Evolutionary conservation across 768 basidiomycete species (phyloP).

Genomic region (Suillus hirtellus): DNA sequence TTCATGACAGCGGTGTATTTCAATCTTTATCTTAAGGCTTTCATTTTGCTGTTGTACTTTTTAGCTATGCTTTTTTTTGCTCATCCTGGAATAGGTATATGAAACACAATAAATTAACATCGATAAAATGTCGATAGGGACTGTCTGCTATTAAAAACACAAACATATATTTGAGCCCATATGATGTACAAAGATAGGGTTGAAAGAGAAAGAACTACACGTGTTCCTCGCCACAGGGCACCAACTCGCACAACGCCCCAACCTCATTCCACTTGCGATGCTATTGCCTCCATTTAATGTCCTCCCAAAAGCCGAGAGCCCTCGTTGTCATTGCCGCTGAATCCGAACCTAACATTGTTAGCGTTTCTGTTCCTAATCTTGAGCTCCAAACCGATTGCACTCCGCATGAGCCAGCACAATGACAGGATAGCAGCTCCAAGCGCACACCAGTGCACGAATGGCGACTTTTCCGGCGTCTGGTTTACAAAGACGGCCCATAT

Average conservation of each 20-base stretch:
- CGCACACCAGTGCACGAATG: conserved; percentile 68
- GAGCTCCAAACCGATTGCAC: conserved; percentile 41
- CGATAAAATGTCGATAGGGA: neutral
- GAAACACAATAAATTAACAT: conserved; percentile 1
- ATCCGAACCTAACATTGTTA: conserved; percentile 25
- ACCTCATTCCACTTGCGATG: neutral
- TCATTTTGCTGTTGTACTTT: conserved; percentile 10
- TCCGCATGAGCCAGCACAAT: conserved; percentile 63
- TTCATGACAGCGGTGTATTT: neutral
- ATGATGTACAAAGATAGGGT: neutral
- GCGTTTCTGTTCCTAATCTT: conserved; percentile 35
- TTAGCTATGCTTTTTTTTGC: conserved; percentile 14
- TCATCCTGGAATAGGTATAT: neutral
- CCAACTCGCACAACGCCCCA: neutral
- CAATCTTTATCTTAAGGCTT: neutral
- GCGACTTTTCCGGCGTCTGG: conserved; percentile 41
- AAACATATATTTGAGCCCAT: conserved; percentile 1
- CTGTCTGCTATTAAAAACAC: neutral
- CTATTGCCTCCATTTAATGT: conserved; percentile 16
- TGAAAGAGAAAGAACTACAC: conserved; percentile 11
- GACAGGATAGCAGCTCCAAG: conserved; percentile 63
- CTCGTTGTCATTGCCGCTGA: conserved; percentile 25
- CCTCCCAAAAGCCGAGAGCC: conserved; percentile 34
- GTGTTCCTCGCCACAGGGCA: neutral
- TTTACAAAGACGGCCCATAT: conserved; percentile 65